These are phyloP conservation scores for Nannochloropsis oceanica DNA, from an alignment of 108 stramenopile genomes.

Conservation along the genomic window DNA sequence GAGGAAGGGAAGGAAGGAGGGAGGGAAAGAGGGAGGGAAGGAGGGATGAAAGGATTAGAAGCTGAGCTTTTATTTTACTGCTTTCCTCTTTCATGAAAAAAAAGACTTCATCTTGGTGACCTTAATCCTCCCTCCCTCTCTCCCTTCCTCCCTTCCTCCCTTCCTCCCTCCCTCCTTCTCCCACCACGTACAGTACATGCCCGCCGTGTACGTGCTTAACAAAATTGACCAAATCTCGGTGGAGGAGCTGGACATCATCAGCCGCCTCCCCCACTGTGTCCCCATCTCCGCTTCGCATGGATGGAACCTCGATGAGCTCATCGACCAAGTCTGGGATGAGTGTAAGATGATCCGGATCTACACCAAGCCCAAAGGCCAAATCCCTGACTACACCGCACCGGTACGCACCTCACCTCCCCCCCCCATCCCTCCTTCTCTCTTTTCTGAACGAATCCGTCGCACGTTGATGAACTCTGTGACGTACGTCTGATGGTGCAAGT, in stretches of 20 bases:
- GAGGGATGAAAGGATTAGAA: neutral
- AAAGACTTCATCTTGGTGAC: neutral
- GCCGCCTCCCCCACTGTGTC: slow-evolving; percentile 92
- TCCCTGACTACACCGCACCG: slow-evolving; percentile 91
- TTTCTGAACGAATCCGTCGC: neutral
- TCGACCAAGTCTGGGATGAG: slow-evolving; percentile 78
- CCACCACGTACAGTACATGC: slow-evolving; percentile 48
- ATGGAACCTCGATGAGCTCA: slow-evolving; percentile 91
- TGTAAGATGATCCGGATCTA: slow-evolving; percentile 93
- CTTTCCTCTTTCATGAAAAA: neutral
- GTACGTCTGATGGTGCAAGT: neutral
- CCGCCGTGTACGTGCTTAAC: slow-evolving; percentile 74
- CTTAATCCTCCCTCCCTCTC: neutral
- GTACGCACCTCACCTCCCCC: slow-evolving; percentile 5
- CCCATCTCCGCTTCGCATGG: slow-evolving; percentile 73
- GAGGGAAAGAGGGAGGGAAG: too few relatives aligned
- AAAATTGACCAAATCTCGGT: slow-evolving; percentile 80
- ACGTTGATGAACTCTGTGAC: neutral
- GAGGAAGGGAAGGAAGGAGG: too few relatives aligned
- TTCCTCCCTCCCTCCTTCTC: neutral
- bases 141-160: neutral
- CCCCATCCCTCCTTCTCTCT: neutral
- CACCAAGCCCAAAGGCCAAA: slow-evolving; percentile 96
- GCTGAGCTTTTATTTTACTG: neutral
- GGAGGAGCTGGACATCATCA: slow-evolving; percentile 92